Evolutionary conservation across 805 yeast species (phyloP).

Genomic region (Suhomyces kilbournensis): DNA sequence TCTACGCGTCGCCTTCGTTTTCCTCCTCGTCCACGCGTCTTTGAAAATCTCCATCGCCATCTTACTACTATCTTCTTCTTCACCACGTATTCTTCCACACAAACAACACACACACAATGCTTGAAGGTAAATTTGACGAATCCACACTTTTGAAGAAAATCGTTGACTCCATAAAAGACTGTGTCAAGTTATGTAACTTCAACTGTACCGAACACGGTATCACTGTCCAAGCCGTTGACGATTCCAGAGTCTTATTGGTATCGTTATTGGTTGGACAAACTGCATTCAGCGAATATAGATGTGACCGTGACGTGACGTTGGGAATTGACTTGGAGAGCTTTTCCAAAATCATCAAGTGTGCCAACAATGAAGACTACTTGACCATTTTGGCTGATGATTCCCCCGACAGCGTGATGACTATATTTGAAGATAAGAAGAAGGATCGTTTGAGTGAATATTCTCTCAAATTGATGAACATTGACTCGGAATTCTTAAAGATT

Average conservation of each 20-base stretch:
- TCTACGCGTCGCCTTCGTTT: neutral
- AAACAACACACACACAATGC: slow-evolving; percentile 48
- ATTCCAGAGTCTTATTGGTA: slow-evolving; percentile 90
- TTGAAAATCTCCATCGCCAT: neutral
- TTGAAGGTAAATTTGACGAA: slow-evolving; percentile 95
- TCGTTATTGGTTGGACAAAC: slow-evolving; percentile 83
- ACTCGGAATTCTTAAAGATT: slow-evolving; percentile 87
- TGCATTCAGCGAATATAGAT: slow-evolving; percentile 88
- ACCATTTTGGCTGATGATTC: slow-evolving; percentile 87
- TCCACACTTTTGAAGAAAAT: slow-evolving; percentile 88
- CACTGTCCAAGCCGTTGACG: slow-evolving; percentile 96
- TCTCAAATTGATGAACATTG: slow-evolving; percentile 92
- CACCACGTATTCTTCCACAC: neutral
- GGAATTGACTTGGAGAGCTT: slow-evolving; percentile 90
- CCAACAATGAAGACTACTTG: slow-evolving; percentile 83
- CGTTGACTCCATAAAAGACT: slow-evolving; percentile 90
- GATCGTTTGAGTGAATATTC: slow-evolving; percentile 91
- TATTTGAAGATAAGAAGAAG: slow-evolving; percentile 87
- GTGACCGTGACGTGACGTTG: slow-evolving; percentile 88
- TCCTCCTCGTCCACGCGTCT: neutral
- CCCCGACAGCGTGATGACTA: slow-evolving; percentile 66
- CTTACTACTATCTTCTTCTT: neutral
- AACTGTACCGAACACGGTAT: slow-evolving; percentile 95
- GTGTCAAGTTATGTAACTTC: slow-evolving; percentile 93
- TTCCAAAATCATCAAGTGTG: slow-evolving; percentile 85